Base-by-base conservation (phyloP, 75 land plant genomes). In the Sequoia sempervirens region DNA sequence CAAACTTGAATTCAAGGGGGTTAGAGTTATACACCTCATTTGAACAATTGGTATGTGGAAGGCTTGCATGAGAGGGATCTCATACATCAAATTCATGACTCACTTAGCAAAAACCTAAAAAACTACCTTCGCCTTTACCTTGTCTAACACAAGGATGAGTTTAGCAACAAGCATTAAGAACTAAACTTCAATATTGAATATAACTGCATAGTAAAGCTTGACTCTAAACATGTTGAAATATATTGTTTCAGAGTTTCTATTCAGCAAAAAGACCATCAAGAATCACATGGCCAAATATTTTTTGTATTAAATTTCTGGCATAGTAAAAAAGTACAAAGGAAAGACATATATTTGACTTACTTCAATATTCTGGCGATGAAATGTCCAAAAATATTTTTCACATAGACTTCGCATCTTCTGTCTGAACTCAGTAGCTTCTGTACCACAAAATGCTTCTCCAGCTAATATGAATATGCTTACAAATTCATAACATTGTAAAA, bases 381-480 rank as follows among this genome's bases (percentile, higher is more conserved):
- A 93, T 40, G 90, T 80, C 69, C 84, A 45, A 74, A 92, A 90
- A 83, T 96, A 97, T 69, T 88, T 93, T 87, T 94, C 96, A 89
- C 94, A 94, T 47, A 90, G 86, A 68, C 58, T 82, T 85, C 88
- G 94, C 76, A 97, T 81, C 85, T 90, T 93, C 32, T 94, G 91
- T 81, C 99, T 88, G 80, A 97, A 96, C 75, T 97, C 92, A 79
- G 85, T 74, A 75, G 98, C 99, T 88, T 97, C 91, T 75, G 89
- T 82, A 81, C 96, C 96, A 92, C 93, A 94, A 83, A 97, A 97
- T 41, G 98, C 95, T 88, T 97, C 99, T 78, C 99, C 99, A 84
- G 94, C 93, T 79, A 97, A 86, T 58, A 96, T 91, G 85, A 97
- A 97, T 72, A 87, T 80, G 88, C 89, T 93, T 23, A 97, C 86